Percentiles rank a stretch among this genome's conserved stretches.
phyloP scores from a whole-genome alignment of 106 monocot species.

The Allium fistulosum region DNA sequence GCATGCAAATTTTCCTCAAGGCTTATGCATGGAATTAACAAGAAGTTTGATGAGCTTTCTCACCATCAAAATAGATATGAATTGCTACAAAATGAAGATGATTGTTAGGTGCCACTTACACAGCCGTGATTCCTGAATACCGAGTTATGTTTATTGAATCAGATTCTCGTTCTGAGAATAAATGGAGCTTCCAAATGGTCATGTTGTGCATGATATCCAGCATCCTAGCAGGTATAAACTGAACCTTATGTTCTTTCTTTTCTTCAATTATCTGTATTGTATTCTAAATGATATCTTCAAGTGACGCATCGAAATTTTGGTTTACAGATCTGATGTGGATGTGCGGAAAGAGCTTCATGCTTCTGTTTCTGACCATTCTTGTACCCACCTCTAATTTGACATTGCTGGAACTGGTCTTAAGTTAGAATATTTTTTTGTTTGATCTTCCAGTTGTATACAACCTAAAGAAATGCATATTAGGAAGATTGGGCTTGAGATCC shows the following conservation, averaged over 20 bases:
- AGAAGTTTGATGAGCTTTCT: no score
- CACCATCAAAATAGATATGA: no score
- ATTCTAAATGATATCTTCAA: not conserved
- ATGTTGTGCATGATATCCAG: slow-evolving; percentile 64
- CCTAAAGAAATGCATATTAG: no score
- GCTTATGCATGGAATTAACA: no score
- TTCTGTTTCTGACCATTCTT: slow-evolving; percentile 83
- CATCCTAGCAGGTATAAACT: slow-evolving; percentile 67
- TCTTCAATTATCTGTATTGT: not conserved
- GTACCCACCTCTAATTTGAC: slow-evolving; percentile 90
- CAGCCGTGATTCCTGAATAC: slow-evolving; percentile 82
- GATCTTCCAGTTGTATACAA: no score
- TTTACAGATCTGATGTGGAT: slow-evolving; percentile 62
- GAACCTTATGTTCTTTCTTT: not conserved
- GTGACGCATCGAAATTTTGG: not conserved
- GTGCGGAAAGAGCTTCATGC: slow-evolving; percentile 74
- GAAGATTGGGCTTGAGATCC: no score
- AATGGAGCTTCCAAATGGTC: slow-evolving; percentile 79
- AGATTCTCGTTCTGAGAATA: slow-evolving; percentile 30
- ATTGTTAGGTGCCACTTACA: slow-evolving; percentile 47
- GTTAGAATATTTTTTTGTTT: slow-evolving; percentile 26
- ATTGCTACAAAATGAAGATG: slow-evolving; percentile 74
- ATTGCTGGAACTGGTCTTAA: slow-evolving; percentile 59
- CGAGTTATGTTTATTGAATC: slow-evolving; percentile 55
- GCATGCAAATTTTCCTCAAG: no score